Evolutionary conservation across 305 asterid genomes (phyloP).

Genomic region (Striga hermonthica): DNA sequence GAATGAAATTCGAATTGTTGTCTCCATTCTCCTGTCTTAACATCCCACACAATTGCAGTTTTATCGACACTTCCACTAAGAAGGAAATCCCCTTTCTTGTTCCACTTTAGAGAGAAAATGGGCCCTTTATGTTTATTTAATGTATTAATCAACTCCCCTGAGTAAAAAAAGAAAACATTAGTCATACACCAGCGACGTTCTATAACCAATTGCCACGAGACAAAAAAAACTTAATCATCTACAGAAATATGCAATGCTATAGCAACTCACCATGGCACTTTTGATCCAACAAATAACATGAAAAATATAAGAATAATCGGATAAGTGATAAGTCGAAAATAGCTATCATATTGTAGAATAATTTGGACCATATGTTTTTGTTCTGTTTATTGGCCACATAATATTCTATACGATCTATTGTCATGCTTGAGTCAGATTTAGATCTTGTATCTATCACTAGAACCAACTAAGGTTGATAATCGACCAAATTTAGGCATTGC

Average conservation of each 20-base stretch:
- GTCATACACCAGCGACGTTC: constrained; percentile 27
- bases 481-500: too few species aligned
- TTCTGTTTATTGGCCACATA: too few species aligned
- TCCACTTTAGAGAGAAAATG: constrained; percentile 96
- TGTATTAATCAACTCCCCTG: constrained; percentile 84
- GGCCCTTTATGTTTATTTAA: constrained; percentile 93
- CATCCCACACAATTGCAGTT: constrained; percentile 98
- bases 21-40: constrained; percentile 82
- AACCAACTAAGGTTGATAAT: too few species aligned
- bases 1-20: constrained; percentile 92
- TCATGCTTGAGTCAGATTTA: too few species aligned
- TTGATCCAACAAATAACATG: constrained; percentile 22
- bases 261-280: constrained; percentile 13
- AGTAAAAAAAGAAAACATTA: constrained; percentile 32
- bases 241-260: constrained; percentile 3
- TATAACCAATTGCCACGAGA: background rate
- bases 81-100: constrained; percentile 91
- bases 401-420: too few species aligned
- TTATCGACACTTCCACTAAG: constrained; percentile 96
- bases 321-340: too few species aligned
- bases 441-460: too few species aligned
- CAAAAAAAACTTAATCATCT: background rate
- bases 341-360: too few species aligned
- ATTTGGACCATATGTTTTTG: too few species aligned
- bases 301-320: constrained; percentile 1